Conservation (phyloP, 2,329 filamentous ascomycete species). For the Fusarium sp. region DNA sequence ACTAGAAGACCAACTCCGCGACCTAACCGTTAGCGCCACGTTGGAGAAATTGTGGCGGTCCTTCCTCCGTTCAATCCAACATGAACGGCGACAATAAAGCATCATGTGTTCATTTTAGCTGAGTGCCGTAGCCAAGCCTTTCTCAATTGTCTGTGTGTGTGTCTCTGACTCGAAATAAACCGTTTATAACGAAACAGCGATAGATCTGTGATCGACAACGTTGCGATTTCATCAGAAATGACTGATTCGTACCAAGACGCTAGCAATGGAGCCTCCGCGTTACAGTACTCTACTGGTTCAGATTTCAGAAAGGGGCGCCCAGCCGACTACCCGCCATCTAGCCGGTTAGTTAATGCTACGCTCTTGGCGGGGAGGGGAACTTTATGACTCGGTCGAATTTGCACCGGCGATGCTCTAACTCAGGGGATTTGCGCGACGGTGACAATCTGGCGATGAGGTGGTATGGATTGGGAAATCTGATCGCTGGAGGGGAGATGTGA, state of each 20-base stretch:
- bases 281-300: neutral
- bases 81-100: neutral
- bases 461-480: neutral
- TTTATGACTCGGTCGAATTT: slow-evolving; percentile 17
- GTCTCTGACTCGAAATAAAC: neutral
- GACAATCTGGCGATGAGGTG: neutral
- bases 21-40: slow-evolving; percentile 2
- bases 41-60: neutral
- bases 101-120: neutral
- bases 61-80: no score
- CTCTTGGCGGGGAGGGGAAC: neutral
- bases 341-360: no score
- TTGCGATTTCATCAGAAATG: slow-evolving; percentile 5
- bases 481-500: neutral
- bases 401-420: slow-evolving; percentile 1
- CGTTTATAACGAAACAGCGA: neutral
- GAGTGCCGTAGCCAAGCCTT: no score
- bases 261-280: neutral
- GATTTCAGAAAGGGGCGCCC: neutral
- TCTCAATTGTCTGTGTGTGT: neutral
- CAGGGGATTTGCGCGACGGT: neutral
- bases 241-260: slow-evolving; percentile 1
- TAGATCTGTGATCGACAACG: neutral
- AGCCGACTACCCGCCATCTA: no score
- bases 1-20: neutral